These are phyloP conservation scores for Eucalyptus cloeziana DNA, from an alignment of 345 rosid species.

Conservation along the genomic window DNA sequence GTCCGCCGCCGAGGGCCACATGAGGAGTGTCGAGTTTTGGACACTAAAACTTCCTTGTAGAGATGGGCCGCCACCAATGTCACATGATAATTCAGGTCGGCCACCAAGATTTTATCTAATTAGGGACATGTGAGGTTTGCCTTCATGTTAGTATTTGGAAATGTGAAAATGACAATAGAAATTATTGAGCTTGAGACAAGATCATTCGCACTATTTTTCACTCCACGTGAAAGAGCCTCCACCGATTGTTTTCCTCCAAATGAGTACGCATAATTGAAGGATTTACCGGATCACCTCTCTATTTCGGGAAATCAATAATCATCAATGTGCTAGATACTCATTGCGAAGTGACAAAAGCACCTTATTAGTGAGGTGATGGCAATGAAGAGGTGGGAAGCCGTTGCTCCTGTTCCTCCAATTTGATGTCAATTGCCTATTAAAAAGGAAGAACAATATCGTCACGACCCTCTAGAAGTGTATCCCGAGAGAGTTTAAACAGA, in stretches of 20 bases:
- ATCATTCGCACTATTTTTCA: background rate
- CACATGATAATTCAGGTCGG: background rate
- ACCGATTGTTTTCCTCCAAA: background rate
- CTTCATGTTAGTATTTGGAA: background rate
- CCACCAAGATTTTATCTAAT: background rate
- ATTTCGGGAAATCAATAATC: background rate
- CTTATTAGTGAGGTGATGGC: background rate
- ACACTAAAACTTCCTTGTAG: background rate
- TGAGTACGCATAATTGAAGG: background rate
- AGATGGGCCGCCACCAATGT: background rate
- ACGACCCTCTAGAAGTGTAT: background rate
- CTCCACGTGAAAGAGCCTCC: background rate
- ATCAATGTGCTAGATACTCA: background rate
- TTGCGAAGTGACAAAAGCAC: background rate
- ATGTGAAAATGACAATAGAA: background rate
- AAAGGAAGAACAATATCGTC: background rate
- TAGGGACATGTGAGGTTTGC: background rate
- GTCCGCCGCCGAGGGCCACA: background rate
- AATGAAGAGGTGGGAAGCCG: background rate
- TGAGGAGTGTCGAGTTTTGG: background rate
- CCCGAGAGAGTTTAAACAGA: background rate
- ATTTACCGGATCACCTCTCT: background rate
- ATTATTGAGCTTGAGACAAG: background rate
- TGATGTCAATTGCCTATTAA: background rate
- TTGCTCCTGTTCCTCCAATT: background rate